Evolutionary conservation across 306 rosid species (phyloP).

Genomic region (Citrullus colocynthis): DNA sequence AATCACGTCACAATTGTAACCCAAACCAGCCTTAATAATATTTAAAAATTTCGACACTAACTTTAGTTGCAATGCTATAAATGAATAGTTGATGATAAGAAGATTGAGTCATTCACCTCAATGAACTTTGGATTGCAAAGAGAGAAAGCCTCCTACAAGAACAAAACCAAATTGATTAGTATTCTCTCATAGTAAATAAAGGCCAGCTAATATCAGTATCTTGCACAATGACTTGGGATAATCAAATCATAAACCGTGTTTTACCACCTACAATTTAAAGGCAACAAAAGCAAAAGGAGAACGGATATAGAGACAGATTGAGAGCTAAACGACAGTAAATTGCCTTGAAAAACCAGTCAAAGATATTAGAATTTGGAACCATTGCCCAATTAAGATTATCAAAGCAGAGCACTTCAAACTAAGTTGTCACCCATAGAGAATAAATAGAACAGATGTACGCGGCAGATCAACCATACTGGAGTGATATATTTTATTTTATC

Average conservation of each 20-base stretch:
- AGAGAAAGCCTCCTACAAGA: conserved; percentile 74
- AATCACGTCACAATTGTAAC: neutral
- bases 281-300: neutral
- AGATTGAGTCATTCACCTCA: conserved; percentile 46
- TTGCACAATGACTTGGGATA: neutral
- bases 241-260: neutral
- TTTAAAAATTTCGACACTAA: neutral
- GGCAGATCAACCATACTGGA: neutral
- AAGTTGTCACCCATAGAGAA: neutral
- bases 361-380: neutral
- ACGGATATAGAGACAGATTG: neutral
- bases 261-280: neutral
- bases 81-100: neutral
- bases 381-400: neutral
- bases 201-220: neutral
- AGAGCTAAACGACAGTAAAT: too few species aligned
- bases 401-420: neutral
- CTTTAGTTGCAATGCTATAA: neutral
- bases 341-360: too few species aligned
- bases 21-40: neutral
- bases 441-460: too few species aligned
- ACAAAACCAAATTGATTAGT: conserved; percentile 4
- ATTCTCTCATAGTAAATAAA: neutral
- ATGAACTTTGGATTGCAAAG: conserved; percentile 65
- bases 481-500: neutral